phyloP scores from a whole-genome alignment of 2,329 filamentous ascomycete species.

The Beauveria bassiana region DNA sequence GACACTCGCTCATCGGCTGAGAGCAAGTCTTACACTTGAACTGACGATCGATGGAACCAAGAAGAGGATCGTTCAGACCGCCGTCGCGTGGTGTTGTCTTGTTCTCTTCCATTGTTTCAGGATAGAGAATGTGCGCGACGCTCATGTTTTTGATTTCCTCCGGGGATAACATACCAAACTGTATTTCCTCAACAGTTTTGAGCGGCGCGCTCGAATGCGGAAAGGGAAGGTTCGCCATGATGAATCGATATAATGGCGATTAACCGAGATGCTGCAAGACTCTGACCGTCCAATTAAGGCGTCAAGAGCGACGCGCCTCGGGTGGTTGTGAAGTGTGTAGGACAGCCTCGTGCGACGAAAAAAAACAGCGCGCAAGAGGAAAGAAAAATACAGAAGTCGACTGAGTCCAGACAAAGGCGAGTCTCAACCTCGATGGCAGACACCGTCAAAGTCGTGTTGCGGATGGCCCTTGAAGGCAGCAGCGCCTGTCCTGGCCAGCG shows the following conservation, averaged over 20 bases:
- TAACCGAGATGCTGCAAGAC: constrained; percentile 7
- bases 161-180: constrained; percentile 94
- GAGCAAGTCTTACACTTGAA: constrained; percentile 96
- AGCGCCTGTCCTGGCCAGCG: constrained; percentile 37
- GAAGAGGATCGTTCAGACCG: constrained; percentile 89
- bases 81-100: constrained; percentile 83
- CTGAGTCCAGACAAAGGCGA: constrained; percentile 10
- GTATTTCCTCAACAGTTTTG: constrained; percentile 97
- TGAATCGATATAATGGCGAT: constrained; percentile 29
- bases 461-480: constrained; percentile 33
- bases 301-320: constrained; percentile 13
- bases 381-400: constrained; percentile 17
- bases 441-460: constrained; percentile 23
- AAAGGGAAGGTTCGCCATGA: constrained; percentile 88
- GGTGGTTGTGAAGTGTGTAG: background rate
- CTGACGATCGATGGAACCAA: constrained; percentile 92
- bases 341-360: background rate
- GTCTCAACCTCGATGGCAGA: constrained; percentile 16
- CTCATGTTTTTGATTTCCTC: constrained; percentile 99
- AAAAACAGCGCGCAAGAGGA: background rate
- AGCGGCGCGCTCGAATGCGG: constrained; percentile 88
- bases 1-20: constrained; percentile 91
- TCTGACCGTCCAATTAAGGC: constrained; percentile 15
- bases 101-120: constrained; percentile 99
- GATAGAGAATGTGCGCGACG: constrained; percentile 90